Base-by-base conservation (phyloP, 2,329 filamentous ascomycete genomes). In the Colletotrichum gigasporum region DNA sequence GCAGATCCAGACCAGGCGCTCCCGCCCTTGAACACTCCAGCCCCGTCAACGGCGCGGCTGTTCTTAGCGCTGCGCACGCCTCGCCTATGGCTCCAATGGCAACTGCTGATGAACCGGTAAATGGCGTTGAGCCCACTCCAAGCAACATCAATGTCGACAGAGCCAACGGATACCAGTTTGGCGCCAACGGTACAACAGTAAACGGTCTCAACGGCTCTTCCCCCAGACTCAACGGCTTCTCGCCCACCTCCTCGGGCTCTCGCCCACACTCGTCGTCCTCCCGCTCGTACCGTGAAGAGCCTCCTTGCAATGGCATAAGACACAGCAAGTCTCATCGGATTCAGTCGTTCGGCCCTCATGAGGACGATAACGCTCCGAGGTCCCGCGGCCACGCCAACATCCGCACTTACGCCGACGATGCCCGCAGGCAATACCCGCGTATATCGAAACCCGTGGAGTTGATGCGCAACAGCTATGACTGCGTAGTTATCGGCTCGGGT, bases 401-500 rank as follows among this genome's bases (percentile, higher is more conserved):
- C 10, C 70, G 68, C 22, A 68, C 67, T 20, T 75, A 74, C 62
- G 69, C 69, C 11, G 74, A 69, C 42, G 61, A 69, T 52, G 65
- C 44, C 14, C 61, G 60, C 26, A 68, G 73, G 35, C 18, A 68
- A 18, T 87, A 82, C 65, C 86, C 85, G 1, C 80, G 86, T 1
- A 83, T 89, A 63, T 86, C 85, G 20, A 83, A 81, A 63, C 82
- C 85, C 0, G 81, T 89, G 11, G 83, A 88, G 70, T 75, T 88
- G 24, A 83, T 90, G 71, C 80, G 83, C 24, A 76, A 78, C 58
- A 76, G 77, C 6, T 91, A 92, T 68, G 89, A 91, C 74, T 85
- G 85, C 37, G 83, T 92, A 10, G 87, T 91, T 28, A 86, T 91
- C 61, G 89, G 90, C 1, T 90, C 88, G 9, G 90, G 90, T 1